Base-by-base conservation (phyloP, 164 flowering plant genomes). In the Nymphaea thermarum region DNA sequence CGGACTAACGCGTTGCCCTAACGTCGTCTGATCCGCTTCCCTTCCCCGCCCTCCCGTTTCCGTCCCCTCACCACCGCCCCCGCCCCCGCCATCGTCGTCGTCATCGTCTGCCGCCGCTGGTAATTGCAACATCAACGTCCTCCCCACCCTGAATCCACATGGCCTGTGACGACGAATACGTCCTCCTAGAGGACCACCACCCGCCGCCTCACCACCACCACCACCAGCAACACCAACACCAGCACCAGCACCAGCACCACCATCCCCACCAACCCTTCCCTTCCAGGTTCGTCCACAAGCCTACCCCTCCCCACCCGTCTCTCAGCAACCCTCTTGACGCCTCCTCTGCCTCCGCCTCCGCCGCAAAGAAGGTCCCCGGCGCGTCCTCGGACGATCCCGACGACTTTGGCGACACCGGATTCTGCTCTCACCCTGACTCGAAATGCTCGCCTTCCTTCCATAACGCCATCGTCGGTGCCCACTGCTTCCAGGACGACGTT, bases 11-110 rank as follows among this genome's bases (percentile, higher is more conserved):
- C 68, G 68, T 15, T 4, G 36, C 61, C 45, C 78, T 82, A 86
- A 85, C 91, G 91, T 75, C 87, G 84, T 79, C 82, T 75, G 16
- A 4, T 8, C 60, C 10, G 12, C 16, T 55, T 55, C 8, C 73
- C 45, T 53, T 53, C 69, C 71, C 60, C 11, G 42, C 42, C 7
- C 18, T 17, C 18, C 64, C 64, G 8, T 4, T 62, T 62, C 64
- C 42, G 64, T 41, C 42, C n/a, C 64, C 41, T 41, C 60, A 16
- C 25, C 64, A 17, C 7, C 60, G 12, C 60, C 60, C 60, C 16
- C 60, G 41, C n/a, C 63, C 7, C 3, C 63, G 18, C 4, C 63
- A 1, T 3, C 53, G 2, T 3, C 53, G 6, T 12, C 53, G 53
- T 47, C 55, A 10, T 51, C 57, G 57, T 15, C 57, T 15, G 36